These are phyloP conservation scores for Xylaria sp. DNA, from an alignment of 2,329 filamentous ascomycete genomes.

Conservation along the genomic window DNA sequence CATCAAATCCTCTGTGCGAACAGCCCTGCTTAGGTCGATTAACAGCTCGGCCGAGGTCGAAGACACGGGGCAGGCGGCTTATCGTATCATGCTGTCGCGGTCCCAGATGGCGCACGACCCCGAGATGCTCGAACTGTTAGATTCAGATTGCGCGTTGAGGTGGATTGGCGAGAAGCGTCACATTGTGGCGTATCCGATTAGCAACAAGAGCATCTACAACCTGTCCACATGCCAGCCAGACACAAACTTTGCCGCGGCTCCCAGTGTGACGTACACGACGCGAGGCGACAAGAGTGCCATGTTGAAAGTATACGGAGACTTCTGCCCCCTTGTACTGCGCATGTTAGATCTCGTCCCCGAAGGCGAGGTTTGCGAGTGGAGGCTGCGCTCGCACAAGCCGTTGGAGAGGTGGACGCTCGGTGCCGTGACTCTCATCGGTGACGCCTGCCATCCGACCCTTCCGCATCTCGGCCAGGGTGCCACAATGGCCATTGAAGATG, in stretches of 20 bases:
- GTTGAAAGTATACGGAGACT: constrained; percentile 69
- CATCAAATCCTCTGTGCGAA: constrained; percentile 62
- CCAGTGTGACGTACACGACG: constrained; percentile 70
- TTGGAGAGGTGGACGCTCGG: constrained; percentile 69
- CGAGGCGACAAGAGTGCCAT: constrained; percentile 69
- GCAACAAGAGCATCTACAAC: constrained; percentile 72
- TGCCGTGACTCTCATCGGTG: constrained; percentile 66
- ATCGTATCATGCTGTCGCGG: constrained; percentile 79
- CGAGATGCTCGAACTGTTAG: constrained; percentile 73
- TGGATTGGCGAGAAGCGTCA: constrained; percentile 82
- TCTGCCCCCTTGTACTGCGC: constrained; percentile 67
- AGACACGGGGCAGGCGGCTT: constrained; percentile 80
- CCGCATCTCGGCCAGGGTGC: constrained; percentile 75
- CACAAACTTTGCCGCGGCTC: constrained; percentile 66
- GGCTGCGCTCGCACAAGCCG: constrained; percentile 66
- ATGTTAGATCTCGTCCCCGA: constrained; percentile 70
- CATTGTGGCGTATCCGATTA: constrained; percentile 81
- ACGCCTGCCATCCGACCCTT: constrained; percentile 74
- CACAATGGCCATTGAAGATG: constrained; percentile 75
- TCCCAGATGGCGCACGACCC: constrained; percentile 73
- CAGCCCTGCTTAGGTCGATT: constrained; percentile 64
- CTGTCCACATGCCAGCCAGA: constrained; percentile 71
- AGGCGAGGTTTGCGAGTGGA: constrained; percentile 72
- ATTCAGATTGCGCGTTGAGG: constrained; percentile 73
- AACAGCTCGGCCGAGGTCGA: constrained; percentile 65